Percentiles rank a stretch among this genome's conserved stretches.
Conservation (phyloP, 495 filamentous ascomycete genomes). For the Lasiosphaeriaceae sp. region DNA sequence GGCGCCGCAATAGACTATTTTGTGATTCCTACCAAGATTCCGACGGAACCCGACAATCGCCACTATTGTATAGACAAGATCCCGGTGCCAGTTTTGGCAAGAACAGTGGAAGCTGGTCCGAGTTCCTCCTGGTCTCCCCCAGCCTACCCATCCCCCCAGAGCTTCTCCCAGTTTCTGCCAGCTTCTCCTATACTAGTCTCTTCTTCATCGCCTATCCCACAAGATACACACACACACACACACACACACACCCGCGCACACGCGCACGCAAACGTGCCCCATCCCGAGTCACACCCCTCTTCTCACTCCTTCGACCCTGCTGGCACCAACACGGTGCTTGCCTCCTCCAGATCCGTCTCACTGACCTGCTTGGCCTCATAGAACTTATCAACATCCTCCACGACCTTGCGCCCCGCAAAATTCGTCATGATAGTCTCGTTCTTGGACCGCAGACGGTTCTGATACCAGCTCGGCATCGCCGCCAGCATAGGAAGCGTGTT, state of each 20-base stretch:
- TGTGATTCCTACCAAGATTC: no score
- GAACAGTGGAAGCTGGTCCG: no score
- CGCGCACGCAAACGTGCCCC: neutral
- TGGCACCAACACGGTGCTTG: conserved; percentile 32
- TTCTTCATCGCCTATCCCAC: no score
- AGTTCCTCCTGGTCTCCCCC: no score
- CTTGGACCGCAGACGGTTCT: conserved; percentile 30
- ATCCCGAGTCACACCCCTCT: neutral
- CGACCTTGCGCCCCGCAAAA: conserved; percentile 45
- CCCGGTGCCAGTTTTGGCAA: no score
- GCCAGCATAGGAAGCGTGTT: conserved; percentile 29
- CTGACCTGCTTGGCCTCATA: conserved; percentile 33
- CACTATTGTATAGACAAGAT: no score
- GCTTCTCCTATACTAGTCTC: no score
- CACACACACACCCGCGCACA: neutral
- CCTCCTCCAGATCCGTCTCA: conserved; percentile 16
- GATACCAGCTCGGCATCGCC: conserved; percentile 45
- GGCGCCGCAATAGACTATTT: no score
- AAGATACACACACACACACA: no score
- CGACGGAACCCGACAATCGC: no score
- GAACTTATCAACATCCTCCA: conserved; percentile 41
- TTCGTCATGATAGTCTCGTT: conserved; percentile 39
- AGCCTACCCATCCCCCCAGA: no score
- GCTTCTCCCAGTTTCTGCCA: no score
- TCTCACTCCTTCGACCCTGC: neutral